Evolutionary conservation across 148 eudicot genomes (phyloP), one percentile per base, ranked within the genome.

Genomic region (Camellia lanceoleosa): DNA sequence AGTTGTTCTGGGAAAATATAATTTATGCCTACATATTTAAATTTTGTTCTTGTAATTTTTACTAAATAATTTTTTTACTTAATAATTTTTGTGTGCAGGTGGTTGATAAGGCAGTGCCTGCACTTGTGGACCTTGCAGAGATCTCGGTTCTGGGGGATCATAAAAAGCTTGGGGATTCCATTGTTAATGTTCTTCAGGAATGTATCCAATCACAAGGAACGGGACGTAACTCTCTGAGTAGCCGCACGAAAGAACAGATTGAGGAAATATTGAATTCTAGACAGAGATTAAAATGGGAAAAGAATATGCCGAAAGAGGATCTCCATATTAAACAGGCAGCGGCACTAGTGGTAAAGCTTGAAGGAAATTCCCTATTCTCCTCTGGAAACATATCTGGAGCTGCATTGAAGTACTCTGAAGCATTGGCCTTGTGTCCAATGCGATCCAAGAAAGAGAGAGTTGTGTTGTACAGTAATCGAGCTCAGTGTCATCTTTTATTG

Each of bases 301-400:
- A 92, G 83, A 92, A 62, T 85, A 87, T 96, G 91, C 97, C 98
- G 18, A 94, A 92, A 84, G 99, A 94, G 87, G 99, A 96, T 84
- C 92, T 96, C 59, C 97, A 94, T 84, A 94, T 93, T 49, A 96
- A 94, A 83, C 98, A 96, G 75, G 98, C 99, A 55, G 98, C 98
- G 38, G 92, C 94, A 6, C 80, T 96, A 80, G 99, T 96, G 14
- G 98, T 96, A 78, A 96, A 96, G 84, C 94, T 93, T 46, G 99
- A 96, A 86, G 99, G 99, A 49, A 96, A 96, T 83, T 96, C 99
- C n/a, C 75, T 89, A 46, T 96, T 96, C 75, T 96, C 98, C 67
- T 89, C 99, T 4, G 97, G 98, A 77, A 92, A 92, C 74, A 96
- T 96, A 78, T 84, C 97, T 19, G 95, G 91, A 59, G 98, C 99